Base-by-base conservation (phyloP, 441 rosid genomes). In the Croton setiger region DNA sequence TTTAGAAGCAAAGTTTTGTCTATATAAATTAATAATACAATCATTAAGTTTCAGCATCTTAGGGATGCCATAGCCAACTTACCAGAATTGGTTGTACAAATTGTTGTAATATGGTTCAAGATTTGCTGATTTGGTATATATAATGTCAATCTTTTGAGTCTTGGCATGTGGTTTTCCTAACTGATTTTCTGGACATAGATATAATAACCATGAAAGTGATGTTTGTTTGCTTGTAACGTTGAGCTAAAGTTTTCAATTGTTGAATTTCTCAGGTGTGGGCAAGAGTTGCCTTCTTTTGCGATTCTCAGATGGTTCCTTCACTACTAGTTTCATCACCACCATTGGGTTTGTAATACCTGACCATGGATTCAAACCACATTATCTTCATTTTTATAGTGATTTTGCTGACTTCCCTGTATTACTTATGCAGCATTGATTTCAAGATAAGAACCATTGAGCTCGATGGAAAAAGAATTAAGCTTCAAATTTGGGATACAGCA, bases 261-360 rank as follows among this genome's bases (percentile, higher is more conserved):
- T 72, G 52, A 15, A 60, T 33, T 51, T 60, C 23, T 79, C 88
- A 92, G 99, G 99, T 83, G 99, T 92, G 68, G 99, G 99, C 63
- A 94, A 94, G 94, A 92, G 99, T 90, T 95, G 99, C 77, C 98
- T 95, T 73, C 99, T 95, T 70, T 86, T 95, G 81, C 93, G 99
- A 71, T 95, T 95, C 86, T 95, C 98, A 0, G 99, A 95, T 82
- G 99, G 99, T 74, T 95, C 99, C 39, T 94, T 92, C 79, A 90
- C 99, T 48, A 94, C 99, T 65, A 90, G 98, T 82, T 94, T 92
- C 80, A 92, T 95, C 69, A 92, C 99, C 56, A 95, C 98, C 52
- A 95, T 92, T 58, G 98, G 99, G 99, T 95, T 59, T 52, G 90
- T 79, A 44, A 60, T 60, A 37, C 27, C 48, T 18, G 23, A 51